Conservation (phyloP, 2,329 filamentous ascomycete species). For the Aspergillus fructus region DNA sequence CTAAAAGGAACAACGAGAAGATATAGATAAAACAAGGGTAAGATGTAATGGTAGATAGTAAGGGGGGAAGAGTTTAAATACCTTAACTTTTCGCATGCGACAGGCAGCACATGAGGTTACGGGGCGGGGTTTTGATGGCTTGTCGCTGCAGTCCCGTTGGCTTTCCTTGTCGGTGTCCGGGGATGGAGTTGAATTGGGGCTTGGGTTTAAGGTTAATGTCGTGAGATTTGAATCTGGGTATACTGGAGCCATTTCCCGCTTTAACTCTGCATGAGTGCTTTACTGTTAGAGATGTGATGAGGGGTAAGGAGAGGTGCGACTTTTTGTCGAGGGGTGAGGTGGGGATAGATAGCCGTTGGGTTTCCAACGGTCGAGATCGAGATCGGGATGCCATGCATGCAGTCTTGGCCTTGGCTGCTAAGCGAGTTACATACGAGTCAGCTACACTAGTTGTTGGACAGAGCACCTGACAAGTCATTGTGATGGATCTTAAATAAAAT, state of each 20-base stretch:
- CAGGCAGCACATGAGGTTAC: conserved; percentile 18
- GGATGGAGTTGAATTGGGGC: not conserved
- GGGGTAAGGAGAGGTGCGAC: not conserved
- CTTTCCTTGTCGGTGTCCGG: not conserved
- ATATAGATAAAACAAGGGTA: not conserved
- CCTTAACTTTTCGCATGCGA: conserved; percentile 19
- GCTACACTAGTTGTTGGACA: no score
- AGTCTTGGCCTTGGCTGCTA: not conserved
- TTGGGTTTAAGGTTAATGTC: not conserved
- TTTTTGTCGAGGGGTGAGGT: not conserved
- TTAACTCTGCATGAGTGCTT: no score
- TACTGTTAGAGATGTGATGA: no score
- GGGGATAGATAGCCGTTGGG: not conserved
- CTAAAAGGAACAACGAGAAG: not conserved
- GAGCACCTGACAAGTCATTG: no score
- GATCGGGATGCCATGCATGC: not conserved
- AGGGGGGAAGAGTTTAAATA: not conserved
- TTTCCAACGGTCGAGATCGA: conserved; percentile 1
- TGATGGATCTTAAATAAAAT: no score
- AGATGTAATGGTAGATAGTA: not conserved
- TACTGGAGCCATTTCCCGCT: not conserved
- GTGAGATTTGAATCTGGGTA: not conserved
- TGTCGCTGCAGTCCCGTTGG: not conserved
- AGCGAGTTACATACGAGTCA: not conserved
- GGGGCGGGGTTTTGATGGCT: conserved; percentile 16